Conservation (phyloP, 306 rosid species). For the Lablab purpureus region DNA sequence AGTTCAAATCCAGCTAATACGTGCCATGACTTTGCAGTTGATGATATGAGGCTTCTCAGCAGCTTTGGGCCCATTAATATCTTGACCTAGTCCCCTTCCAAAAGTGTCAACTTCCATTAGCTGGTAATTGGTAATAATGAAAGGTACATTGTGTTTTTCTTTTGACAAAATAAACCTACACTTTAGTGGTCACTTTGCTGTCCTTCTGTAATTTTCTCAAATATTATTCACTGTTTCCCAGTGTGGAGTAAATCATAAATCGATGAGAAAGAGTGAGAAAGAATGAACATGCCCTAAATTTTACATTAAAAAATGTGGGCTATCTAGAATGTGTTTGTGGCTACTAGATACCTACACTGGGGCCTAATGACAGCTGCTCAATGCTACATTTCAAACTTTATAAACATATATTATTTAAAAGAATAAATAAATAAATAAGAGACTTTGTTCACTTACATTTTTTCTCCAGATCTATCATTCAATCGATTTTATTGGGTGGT, state of each 20-base stretch:
- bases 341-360: neutral
- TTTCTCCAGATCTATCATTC: neutral
- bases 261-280: neutral
- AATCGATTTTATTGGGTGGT: neutral
- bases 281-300: neutral
- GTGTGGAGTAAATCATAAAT: neutral
- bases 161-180: neutral
- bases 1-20: conserved; percentile 53
- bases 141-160: neutral
- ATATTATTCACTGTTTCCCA: conserved; percentile 1
- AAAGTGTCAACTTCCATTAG: conserved; percentile 43
- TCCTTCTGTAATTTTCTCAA: conserved; percentile 10
- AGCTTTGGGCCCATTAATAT: conserved; percentile 17
- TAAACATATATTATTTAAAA: neutral
- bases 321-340: neutral
- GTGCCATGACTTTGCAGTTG: conserved; percentile 29
- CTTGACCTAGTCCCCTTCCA: conserved; percentile 14
- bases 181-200: neutral
- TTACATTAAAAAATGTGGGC: conserved; percentile 12
- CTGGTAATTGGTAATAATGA: conserved; percentile 37
- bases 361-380: conserved; percentile 18
- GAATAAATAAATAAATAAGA: neutral
- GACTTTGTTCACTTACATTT: neutral
- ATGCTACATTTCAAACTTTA: neutral
- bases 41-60: conserved; percentile 8